These are phyloP conservation scores for Paramecium primaurelia DNA, from an alignment of 73 alveolate species.

Conservation along the genomic window DNA sequence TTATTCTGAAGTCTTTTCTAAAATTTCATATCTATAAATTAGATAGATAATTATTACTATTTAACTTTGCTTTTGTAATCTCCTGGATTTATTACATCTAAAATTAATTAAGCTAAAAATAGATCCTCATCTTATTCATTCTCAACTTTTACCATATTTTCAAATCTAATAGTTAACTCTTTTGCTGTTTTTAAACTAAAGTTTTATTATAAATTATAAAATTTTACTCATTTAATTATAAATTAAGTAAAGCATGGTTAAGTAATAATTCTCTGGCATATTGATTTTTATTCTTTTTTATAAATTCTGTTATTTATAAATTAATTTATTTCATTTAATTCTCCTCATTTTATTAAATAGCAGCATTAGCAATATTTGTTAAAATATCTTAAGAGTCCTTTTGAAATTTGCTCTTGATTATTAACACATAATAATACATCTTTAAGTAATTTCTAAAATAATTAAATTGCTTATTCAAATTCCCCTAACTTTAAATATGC, in stretches of 20 bases:
- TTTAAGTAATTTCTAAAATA: background rate
- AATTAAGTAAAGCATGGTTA: constrained; percentile 14
- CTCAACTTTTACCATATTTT: constrained; percentile 31
- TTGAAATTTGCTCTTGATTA: background rate
- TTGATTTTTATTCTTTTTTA: background rate
- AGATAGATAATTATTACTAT: background rate
- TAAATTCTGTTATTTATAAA: background rate
- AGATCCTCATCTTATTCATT: constrained; percentile 26
- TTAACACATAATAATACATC: background rate
- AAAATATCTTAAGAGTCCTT: background rate
- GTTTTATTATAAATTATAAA: background rate
- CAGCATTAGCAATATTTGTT: constrained; percentile 21
- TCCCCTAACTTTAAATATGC: background rate
- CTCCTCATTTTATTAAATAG: background rate
- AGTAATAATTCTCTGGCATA: constrained; percentile 36
- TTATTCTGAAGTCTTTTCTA: constrained; percentile 17
- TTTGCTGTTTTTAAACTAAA: background rate
- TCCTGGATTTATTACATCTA: background rate
- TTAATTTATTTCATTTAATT: background rate
- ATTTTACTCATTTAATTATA: background rate
- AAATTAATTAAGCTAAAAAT: background rate
- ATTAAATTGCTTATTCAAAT: background rate
- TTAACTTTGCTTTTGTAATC: background rate
- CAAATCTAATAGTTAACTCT: constrained; percentile 20
- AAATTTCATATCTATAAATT: background rate